These are phyloP conservation scores for Acanthamoeba triangularis DNA, from an alignment of 208 protist genomes.

Conservation along the genomic window DNA sequence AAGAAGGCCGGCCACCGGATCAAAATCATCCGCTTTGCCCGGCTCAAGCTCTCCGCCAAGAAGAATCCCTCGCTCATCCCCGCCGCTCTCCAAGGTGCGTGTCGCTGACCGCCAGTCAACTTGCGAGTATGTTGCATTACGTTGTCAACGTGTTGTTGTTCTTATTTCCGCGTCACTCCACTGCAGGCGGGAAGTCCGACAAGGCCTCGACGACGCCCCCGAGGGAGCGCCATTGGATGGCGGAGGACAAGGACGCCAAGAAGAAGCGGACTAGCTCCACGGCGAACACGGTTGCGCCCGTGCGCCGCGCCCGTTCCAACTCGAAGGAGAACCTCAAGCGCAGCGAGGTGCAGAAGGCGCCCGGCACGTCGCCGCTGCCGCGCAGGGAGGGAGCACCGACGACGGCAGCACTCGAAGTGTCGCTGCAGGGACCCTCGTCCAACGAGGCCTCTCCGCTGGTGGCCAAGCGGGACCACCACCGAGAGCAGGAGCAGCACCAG, in stretches of 20 bases:
- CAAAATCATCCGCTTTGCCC: constrained; percentile 13
- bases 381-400: neutral
- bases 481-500: neutral
- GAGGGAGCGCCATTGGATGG: neutral
- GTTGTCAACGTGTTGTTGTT: neutral
- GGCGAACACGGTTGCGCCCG: neutral
- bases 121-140: too few species aligned
- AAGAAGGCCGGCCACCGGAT: constrained; percentile 41
- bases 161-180: neutral
- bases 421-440: neutral
- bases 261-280: neutral
- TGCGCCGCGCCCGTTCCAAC: neutral
- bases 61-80: constrained; percentile 7
- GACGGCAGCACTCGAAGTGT: too few species aligned
- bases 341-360: neutral
- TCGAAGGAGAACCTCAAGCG: constrained; percentile 10
- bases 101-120: too few species aligned
- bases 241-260: neutral
- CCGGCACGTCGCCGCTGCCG: neutral
- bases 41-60: constrained; percentile 20
- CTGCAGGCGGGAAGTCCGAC: neutral
- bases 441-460: neutral
- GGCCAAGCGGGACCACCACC: neutral
- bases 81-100: neutral
- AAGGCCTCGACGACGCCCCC: neutral